Evolutionary conservation across 257 asterid genomes (phyloP).

Genomic region (Euphrasia confusa): DNA sequence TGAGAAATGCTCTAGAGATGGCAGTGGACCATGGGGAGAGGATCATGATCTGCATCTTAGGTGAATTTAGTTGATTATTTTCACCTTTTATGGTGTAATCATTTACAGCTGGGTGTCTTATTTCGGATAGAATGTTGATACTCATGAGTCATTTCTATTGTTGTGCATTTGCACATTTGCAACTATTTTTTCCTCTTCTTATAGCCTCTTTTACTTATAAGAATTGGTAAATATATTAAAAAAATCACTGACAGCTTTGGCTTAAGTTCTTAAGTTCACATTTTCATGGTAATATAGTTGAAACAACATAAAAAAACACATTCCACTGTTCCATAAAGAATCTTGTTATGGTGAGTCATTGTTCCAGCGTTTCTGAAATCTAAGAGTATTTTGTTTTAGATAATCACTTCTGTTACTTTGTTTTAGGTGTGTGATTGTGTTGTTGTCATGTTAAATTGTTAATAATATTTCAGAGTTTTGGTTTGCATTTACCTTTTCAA

Average conservation of each 20-base stretch:
- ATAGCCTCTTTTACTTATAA: neutral
- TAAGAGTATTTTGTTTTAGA: neutral
- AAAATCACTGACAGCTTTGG: neutral
- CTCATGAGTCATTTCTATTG: conserved; percentile 15
- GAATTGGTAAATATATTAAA: conserved; percentile 11
- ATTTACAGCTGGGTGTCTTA: conserved; percentile 22
- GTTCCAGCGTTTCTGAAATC: conserved; percentile 4
- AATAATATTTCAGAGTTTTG: neutral
- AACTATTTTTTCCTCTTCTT: neutral
- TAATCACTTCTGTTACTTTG: conserved; percentile 6
- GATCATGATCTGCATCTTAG: conserved; percentile 77
- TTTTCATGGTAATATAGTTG: conserved; percentile 12
- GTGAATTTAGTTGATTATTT: conserved; percentile 41
- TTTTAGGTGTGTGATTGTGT: neutral
- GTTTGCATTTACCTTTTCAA: neutral
- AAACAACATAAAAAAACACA: neutral
- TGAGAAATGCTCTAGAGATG: conserved; percentile 46
- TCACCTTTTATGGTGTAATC: conserved; percentile 15
- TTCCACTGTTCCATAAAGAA: conserved; percentile 13
- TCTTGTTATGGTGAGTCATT: neutral
- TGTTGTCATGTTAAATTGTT: conserved; percentile 11
- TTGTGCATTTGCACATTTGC: conserved; percentile 4
- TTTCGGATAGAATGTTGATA: conserved; percentile 14
- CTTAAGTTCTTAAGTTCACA: conserved; percentile 2
- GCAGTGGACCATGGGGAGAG: conserved; percentile 78